These are phyloP conservation scores for Flueggea neowawraea DNA, from an alignment of 441 rosid genomes.

Conservation along the genomic window DNA sequence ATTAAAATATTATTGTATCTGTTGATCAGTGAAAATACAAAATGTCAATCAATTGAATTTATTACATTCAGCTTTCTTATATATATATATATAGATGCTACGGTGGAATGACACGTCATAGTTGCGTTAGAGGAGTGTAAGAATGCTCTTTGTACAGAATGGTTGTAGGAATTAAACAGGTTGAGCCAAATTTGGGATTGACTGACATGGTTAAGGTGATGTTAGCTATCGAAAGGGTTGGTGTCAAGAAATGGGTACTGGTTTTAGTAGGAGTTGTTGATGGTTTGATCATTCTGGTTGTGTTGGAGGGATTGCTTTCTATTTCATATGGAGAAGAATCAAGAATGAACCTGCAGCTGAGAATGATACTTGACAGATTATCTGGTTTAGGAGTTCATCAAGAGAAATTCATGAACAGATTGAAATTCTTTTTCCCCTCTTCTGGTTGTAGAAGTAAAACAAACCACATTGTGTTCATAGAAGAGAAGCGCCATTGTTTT, in stretches of 20 bases:
- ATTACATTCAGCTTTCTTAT: no score
- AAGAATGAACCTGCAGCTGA: constrained; percentile 17
- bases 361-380: constrained; percentile 9
- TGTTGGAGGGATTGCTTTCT: constrained; percentile 54
- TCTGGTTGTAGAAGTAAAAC: no score
- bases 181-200: constrained; percentile 37
- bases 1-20: no score
- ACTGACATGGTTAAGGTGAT: constrained; percentile 72
- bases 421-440: neutral
- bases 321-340: constrained; percentile 47
- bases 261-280: constrained; percentile 67
- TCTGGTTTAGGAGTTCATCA: constrained; percentile 1
- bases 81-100: no score
- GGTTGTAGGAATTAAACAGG: constrained; percentile 68
- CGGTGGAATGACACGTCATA: no score
- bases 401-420: neutral
- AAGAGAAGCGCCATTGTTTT: no score
- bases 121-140: neutral
- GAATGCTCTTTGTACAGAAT: constrained; percentile 59
- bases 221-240: constrained; percentile 30
- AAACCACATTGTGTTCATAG: no score
- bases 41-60: no score
- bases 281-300: constrained; percentile 45
- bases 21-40: no score
- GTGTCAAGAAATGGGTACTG: constrained; percentile 64